Percentiles rank a stretch among this genome's conserved stretches.
phyloP scores from a whole-genome alignment of 768 basidiomycete genomes.

The Omphalotus guepiniiformis region DNA sequence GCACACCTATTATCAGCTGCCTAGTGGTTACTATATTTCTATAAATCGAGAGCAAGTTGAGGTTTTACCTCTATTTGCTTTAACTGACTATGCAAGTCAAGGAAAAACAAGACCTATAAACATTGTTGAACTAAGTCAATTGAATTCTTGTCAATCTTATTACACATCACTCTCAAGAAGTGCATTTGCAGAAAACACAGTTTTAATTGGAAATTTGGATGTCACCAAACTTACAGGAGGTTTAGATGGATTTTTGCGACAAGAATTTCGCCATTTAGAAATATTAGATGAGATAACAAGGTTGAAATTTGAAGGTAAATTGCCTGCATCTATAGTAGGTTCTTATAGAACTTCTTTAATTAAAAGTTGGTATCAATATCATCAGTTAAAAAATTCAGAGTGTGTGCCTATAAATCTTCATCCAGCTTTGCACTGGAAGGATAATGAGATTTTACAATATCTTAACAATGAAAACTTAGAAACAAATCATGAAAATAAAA shows the following conservation, averaged over 20 bases:
- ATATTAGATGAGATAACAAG: neutral
- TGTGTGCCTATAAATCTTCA: too few species aligned
- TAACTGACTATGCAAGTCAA: slow-evolving; percentile 27
- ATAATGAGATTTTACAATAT: too few species aligned
- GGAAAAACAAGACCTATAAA: slow-evolving; percentile 24
- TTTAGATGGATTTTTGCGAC: neutral
- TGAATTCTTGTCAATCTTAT: slow-evolving; percentile 17
- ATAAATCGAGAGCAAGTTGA: slow-evolving; percentile 16
- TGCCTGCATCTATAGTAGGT: neutral
- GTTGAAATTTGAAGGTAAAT: neutral
- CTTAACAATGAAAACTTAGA: too few species aligned
- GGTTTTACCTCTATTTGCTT: slow-evolving; percentile 21
- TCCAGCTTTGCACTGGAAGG: too few species aligned
- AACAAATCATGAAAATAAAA: too few species aligned
- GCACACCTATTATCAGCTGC: neutral
- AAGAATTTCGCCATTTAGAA: slow-evolving; percentile 1
- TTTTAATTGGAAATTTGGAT: slow-evolving; percentile 26
- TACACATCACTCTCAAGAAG: slow-evolving; percentile 29
- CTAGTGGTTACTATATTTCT: neutral
- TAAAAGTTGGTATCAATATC: neutral
- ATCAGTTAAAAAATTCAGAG: too few species aligned
- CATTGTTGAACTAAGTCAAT: slow-evolving; percentile 23
- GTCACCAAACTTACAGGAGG: slow-evolving; percentile 19
- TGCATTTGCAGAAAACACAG: slow-evolving; percentile 22
- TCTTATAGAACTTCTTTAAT: neutral